Base-by-base conservation (phyloP, 495 filamentous ascomycete species). In the Aspergillus wentii region DNA sequence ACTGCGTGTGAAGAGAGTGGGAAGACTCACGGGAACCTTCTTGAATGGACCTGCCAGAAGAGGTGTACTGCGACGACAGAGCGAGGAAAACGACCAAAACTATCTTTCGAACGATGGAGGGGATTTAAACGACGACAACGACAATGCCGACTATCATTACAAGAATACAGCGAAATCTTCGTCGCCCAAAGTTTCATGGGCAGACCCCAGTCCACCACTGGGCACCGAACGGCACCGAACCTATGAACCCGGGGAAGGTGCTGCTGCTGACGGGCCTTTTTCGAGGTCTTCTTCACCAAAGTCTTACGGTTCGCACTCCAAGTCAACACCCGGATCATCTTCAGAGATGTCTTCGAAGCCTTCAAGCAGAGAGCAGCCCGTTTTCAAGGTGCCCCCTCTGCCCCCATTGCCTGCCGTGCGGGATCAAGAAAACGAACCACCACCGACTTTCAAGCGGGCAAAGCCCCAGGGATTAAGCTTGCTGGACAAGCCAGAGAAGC, bases 341-440 rank as follows among this genome's bases (percentile, higher is more conserved):
- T 68, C 67, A 8, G 63, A 68, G 17, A 20, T 41, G 17, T 69
- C 69, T 8, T 61, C 66, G 6, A 62, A 59, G 27, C 61, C 66
- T 7, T 59, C 63, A 19, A 46, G 56, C 6, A 62, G 44, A 30
- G 56, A 64, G 22, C 71, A 75, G 30, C 78, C 79, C n/a, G 64
- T 72, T 4, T 87, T 80, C 64, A 84, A 76, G 41, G 66, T 85
- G n/a, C 80, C 81, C 15, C 71, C 75, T 11, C 68, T 78, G 17
- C 71, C 74, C 9, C 54, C 69, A 27, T 41, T 87, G 19, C 79
- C 82, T 7, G 76, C 78, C 2, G 51, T 59, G 18, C 68, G 76
- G 31, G 84, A 90, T 56, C 83, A 94, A 54, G 87, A 94, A 54
- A 94, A 92, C 56, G 83, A 88, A 35, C 78, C 78, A 7, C 86